These are phyloP conservation scores for Cercospora citrullina DNA, from an alignment of 2,329 filamentous ascomycete species.

Conservation along the genomic window DNA sequence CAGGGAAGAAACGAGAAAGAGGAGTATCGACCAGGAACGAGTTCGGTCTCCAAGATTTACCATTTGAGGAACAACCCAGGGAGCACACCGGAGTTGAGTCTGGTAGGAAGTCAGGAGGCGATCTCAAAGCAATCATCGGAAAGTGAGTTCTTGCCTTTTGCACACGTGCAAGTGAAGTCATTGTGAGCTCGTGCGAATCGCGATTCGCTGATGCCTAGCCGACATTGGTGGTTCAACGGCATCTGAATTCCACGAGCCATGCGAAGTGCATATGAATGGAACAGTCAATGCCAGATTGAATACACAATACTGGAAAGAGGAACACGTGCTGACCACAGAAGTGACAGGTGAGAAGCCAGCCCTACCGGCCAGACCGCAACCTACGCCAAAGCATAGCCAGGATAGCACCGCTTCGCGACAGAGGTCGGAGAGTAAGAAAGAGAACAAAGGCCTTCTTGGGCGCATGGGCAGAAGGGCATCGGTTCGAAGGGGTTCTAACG, in stretches of 20 bases:
- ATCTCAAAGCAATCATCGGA: conserved; percentile 30
- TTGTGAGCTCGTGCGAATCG: not conserved
- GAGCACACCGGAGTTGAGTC: conserved; percentile 51
- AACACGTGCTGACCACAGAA: conserved; percentile 19
- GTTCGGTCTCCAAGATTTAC: conserved; percentile 42
- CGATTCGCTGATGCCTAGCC: not conserved
- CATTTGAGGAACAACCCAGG: conserved; percentile 46
- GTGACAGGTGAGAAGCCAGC: conserved; percentile 21
- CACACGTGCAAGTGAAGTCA: not conserved
- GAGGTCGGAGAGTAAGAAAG: conserved; percentile 21
- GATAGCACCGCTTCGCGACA: conserved; percentile 29
- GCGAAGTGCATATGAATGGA: not conserved
- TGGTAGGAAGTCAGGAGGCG: conserved; percentile 37
- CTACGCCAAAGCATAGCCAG: conserved; percentile 33
- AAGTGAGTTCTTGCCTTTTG: conserved; percentile 29
- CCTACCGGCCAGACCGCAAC: conserved; percentile 27
- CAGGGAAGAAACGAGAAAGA: conserved; percentile 34
- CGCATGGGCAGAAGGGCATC: conserved; percentile 33
- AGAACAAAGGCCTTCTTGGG: conserved; percentile 33
- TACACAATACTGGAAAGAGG: not conserved
- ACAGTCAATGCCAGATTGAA: not conserved
- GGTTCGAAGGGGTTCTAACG: conserved; percentile 36
- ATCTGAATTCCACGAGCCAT: not conserved
- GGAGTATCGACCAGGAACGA: conserved; percentile 35
- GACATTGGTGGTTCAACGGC: not conserved